phyloP scores from a whole-genome alignment of 2,329 filamentous ascomycete genomes.

The Hypoxylon sp. region DNA sequence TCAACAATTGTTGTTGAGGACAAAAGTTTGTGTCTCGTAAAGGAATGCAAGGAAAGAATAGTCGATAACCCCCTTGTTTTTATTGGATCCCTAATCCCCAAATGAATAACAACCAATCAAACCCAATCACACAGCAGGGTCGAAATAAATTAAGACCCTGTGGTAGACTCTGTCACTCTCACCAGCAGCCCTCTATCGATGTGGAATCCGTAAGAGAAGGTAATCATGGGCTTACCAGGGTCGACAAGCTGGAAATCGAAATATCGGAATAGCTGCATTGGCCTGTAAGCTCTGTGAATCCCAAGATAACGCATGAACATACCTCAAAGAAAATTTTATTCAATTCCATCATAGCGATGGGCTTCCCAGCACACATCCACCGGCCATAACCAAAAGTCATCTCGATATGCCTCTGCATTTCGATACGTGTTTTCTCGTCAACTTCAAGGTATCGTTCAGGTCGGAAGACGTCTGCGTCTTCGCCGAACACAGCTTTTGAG shows the following conservation, averaged over 20 bases:
- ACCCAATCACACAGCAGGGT: background rate
- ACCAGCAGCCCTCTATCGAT: constrained; percentile 50
- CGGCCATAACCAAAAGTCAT: constrained; percentile 60
- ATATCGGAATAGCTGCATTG: constrained; percentile 44
- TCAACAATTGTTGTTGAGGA: too few species aligned
- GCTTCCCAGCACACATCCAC: constrained; percentile 60
- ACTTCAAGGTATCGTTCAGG: constrained; percentile 63
- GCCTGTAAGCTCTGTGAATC: background rate
- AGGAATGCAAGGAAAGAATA: background rate
- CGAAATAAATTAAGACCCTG: constrained; percentile 12
- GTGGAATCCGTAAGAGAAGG: constrained; percentile 44
- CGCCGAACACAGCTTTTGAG: constrained; percentile 55
- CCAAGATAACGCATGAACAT: constrained; percentile 30
- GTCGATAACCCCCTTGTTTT: background rate
- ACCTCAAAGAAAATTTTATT: constrained; percentile 62
- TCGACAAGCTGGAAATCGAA: constrained; percentile 55
- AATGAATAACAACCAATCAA: background rate
- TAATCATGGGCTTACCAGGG: constrained; percentile 40
- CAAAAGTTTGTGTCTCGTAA: background rate
- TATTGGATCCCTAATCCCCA: background rate
- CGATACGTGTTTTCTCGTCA: constrained; percentile 50
- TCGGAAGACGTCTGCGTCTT: constrained; percentile 59
- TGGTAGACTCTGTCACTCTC: constrained; percentile 44
- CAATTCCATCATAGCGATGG: constrained; percentile 61
- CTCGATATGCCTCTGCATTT: constrained; percentile 57